Evolutionary conservation across 2,329 filamentous ascomycete genomes (phyloP), one percentile per base, ranked within the genome.

Genomic region (Aspergillus chevalieri): DNA sequence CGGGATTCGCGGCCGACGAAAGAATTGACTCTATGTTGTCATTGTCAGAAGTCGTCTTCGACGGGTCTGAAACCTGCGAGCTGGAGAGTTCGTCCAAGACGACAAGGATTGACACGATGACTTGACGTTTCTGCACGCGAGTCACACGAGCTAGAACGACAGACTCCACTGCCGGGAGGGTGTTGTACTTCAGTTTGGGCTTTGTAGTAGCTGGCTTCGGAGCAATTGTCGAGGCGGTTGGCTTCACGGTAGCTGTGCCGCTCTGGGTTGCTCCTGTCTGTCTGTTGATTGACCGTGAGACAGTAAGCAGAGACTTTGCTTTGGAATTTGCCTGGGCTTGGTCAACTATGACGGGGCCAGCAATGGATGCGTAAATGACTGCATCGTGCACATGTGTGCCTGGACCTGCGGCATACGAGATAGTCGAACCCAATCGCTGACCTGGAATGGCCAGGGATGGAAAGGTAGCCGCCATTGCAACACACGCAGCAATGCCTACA

Each of bases 101-200:
- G 51, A 92, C 86, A 52, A 95, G 79, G 58, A 97, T 96, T 19
- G 86, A 85, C 47, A 94, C 85, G 22, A 85, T 86, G 5, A 89
- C 91, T 73, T 95, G 90, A 54, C 87, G 83, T 43, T 88, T 86
- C 67, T 87, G 86, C 49, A 96, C 85, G 44, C 92, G 85, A 33
- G 89, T 89, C 38, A 98, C 88, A 33, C 87, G 83, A 55, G 88
- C 90, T 36, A 98, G 80, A 36, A 97, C 89, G 14, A 84, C 77
- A 59, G 86, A 86, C 62, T 84, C 82, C 38, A 96, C 88, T 57
- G 87, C 83, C 1, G 93, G 93, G 6, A 96, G 78, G 47, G 90
- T 81, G 67, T 89, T 87, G 53, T 81, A 80, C 66, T 81, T 82
- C 59, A 73, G 66, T 44, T 68, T 65, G 50, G 56, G 57, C 5